Evolutionary conservation across 768 basidiomycete species (phyloP).

Genomic region (Russula compacta): DNA sequence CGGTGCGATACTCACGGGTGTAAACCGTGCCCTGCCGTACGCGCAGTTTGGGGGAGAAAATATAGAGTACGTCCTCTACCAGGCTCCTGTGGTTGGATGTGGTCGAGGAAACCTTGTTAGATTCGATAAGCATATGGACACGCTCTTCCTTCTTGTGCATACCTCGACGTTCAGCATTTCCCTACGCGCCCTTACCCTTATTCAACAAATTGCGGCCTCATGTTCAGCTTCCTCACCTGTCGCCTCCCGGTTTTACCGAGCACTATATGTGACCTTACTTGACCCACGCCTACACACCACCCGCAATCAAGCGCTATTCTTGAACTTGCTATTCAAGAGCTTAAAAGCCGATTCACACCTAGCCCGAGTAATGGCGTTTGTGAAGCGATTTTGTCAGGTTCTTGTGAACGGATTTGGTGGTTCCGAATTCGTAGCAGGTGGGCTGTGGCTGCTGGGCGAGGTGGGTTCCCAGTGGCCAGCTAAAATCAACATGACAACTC

Average conservation of each 20-base stretch:
- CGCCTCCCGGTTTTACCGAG: slow-evolving; percentile 64
- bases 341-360: neutral
- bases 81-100: neutral
- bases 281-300: slow-evolving; percentile 74
- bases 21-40: slow-evolving; percentile 92
- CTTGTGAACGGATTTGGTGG: slow-evolving; percentile 15
- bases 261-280: slow-evolving; percentile 82
- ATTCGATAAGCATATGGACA: slow-evolving; percentile 81
- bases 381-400: slow-evolving; percentile 28
- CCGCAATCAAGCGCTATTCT: slow-evolving; percentile 93
- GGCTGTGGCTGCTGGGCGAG: slow-evolving; percentile 57
- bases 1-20: slow-evolving; percentile 85
- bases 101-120: slow-evolving; percentile 30
- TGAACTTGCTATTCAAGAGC: slow-evolving; percentile 81
- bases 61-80: slow-evolving; percentile 40
- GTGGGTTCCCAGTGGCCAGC: slow-evolving; percentile 30
- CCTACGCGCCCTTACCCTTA: slow-evolving; percentile 81
- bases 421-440: slow-evolving; percentile 1
- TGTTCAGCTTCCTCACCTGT: slow-evolving; percentile 38
- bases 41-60: slow-evolving; percentile 69
- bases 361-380: neutral
- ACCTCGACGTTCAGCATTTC: slow-evolving; percentile 96
- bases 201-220: slow-evolving; percentile 70
- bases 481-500: neutral
- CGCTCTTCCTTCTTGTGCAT: slow-evolving; percentile 91